These are phyloP conservation scores for Leucosporidium yakuticum DNA, from an alignment of 768 basidiomycete species.

Conservation along the genomic window DNA sequence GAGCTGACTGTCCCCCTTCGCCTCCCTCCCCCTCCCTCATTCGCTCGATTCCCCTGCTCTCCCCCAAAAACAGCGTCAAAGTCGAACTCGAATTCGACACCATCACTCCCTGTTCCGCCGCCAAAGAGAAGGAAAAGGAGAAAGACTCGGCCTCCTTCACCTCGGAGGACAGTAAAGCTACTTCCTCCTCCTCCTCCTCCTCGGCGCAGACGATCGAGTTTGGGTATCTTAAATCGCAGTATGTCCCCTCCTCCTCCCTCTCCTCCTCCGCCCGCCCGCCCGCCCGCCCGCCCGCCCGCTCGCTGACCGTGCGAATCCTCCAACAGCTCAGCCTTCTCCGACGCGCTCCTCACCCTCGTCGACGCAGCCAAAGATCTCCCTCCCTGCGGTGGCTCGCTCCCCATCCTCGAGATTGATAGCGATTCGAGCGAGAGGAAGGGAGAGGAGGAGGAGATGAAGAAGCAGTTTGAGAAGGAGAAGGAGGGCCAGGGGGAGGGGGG, in stretches of 20 bases:
- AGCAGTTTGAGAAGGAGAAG: too few relatives aligned
- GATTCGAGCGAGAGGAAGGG: background rate
- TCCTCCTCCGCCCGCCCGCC: too few relatives aligned
- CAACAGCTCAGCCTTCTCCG: background rate
- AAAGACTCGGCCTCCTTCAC: background rate
- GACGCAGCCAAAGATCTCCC: background rate
- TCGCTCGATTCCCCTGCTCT: too few relatives aligned
- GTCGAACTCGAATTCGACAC: constrained; percentile 2
- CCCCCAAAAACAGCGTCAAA: background rate
- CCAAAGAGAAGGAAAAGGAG: background rate
- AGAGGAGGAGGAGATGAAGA: background rate
- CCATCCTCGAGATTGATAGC: constrained; percentile 5
- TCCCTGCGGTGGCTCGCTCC: background rate
- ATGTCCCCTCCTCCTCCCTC: background rate
- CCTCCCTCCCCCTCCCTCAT: too few relatives aligned
- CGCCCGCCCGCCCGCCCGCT: background rate
- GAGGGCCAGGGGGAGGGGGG: too few relatives aligned
- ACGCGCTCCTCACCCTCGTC: background rate
- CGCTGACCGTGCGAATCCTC: too few relatives aligned
- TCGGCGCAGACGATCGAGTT: constrained; percentile 3
- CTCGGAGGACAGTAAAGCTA: background rate
- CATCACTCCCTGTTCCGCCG: background rate
- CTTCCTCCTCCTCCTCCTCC: background rate
- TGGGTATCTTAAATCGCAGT: constrained; percentile 2
- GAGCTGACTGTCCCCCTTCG: too few relatives aligned